Conservation (phyloP, 768 basidiomycete species). For the Asterophora lycoperdoides region DNA sequence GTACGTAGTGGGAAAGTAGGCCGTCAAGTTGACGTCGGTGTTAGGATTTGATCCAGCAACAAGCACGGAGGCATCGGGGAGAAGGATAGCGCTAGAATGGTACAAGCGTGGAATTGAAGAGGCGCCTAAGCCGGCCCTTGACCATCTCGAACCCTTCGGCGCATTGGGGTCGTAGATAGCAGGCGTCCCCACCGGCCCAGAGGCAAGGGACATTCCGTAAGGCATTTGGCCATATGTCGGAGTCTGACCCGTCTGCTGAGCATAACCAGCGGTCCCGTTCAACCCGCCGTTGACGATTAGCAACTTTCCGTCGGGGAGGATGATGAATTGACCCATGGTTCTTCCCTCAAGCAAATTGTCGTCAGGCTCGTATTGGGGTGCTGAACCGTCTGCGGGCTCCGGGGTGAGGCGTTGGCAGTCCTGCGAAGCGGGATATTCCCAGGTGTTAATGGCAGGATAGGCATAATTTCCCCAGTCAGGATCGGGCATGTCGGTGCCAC, state of each 20-base stretch:
- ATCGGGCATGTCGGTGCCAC: constrained; percentile 77
- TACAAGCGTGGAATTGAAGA: constrained; percentile 69
- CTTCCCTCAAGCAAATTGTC: constrained; percentile 72
- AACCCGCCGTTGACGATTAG: constrained; percentile 77
- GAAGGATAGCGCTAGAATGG: constrained; percentile 72
- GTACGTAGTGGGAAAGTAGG: constrained; percentile 72
- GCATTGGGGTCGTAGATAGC: constrained; percentile 67
- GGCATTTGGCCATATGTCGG: constrained; percentile 51
- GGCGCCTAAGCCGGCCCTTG: constrained; percentile 48
- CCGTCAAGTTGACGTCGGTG: constrained; percentile 64
- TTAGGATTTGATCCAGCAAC: constrained; percentile 95
- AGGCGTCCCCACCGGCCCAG: constrained; percentile 63
- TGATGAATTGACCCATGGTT: constrained; percentile 92
- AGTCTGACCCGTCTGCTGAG: constrained; percentile 43
- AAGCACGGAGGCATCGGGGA: constrained; percentile 80
- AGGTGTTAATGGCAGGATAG: constrained; percentile 71
- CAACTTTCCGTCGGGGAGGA: constrained; percentile 71
- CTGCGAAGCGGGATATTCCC: constrained; percentile 60
- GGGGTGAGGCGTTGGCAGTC: constrained; percentile 87
- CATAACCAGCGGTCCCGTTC: constrained; percentile 86
- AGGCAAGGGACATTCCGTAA: constrained; percentile 55
- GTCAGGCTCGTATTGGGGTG: constrained; percentile 59
- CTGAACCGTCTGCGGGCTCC: constrained; percentile 67
- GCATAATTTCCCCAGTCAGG: constrained; percentile 75
- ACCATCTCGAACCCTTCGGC: constrained; percentile 61